phyloP scores from a whole-genome alignment of 495 filamentous ascomycete species.

The Xylaria grammica region DNA sequence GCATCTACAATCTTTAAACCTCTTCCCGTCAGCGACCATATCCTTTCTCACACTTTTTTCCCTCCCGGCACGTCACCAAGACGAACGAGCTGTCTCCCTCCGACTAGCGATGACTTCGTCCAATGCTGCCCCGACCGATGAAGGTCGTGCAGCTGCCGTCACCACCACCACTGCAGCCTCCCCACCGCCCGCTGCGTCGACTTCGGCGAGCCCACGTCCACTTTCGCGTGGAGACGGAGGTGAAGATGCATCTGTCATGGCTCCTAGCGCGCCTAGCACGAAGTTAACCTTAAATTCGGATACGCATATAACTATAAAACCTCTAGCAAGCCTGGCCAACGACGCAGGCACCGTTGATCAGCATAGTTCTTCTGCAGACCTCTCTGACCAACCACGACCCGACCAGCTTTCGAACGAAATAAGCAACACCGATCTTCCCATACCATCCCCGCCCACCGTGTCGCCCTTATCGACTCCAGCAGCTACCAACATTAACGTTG shows the following conservation, averaged over 20 bases:
- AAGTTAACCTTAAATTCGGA: constrained; percentile 16
- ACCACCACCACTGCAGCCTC: not conserved
- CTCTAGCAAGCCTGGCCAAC: constrained; percentile 1
- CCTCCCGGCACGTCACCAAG: constrained; percentile 31
- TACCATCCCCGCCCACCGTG: constrained; percentile 39
- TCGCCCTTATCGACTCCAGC: constrained; percentile 41
- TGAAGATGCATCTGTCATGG: not conserved
- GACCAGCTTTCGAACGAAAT: constrained; percentile 6
- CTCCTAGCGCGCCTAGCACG: not conserved
- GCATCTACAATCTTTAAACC: constrained; percentile 8
- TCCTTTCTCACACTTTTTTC: not conserved
- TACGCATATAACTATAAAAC: constrained; percentile 25
- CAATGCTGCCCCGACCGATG: constrained; percentile 34
- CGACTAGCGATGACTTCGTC: constrained; percentile 47
- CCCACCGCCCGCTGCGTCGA: constrained; percentile 11
- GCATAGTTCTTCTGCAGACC: not conserved
- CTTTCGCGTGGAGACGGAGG: not conserved
- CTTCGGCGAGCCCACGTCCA: constrained; percentile 3
- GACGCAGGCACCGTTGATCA: not conserved
- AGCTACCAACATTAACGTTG: constrained; percentile 35
- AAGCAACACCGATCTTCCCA: constrained; percentile 27
- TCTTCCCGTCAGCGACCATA: constrained; percentile 15
- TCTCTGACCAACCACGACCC: not conserved
- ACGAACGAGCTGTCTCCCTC: constrained; percentile 43
- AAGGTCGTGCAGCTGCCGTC: constrained; percentile 21